phyloP scores from a whole-genome alignment of 495 filamentous ascomycete species.

The Penicillium lagena region DNA sequence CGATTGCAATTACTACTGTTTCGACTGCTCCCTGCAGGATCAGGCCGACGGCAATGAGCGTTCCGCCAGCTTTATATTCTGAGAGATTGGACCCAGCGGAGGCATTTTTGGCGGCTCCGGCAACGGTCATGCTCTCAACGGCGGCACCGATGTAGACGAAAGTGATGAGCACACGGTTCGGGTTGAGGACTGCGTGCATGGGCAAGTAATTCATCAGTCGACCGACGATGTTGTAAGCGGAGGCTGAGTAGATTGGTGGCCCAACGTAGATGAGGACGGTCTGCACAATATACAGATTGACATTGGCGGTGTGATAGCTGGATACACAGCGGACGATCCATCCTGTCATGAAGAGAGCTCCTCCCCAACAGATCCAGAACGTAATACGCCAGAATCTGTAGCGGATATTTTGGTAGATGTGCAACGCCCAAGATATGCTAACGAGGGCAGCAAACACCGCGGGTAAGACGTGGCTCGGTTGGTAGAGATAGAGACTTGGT shows the following conservation, averaged over 20 bases:
- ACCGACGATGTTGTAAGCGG: slow-evolving; percentile 52
- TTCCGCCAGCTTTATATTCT: slow-evolving; percentile 18
- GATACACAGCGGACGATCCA: slow-evolving; percentile 36
- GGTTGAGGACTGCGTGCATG: slow-evolving; percentile 35
- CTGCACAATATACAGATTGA: slow-evolving; percentile 45
- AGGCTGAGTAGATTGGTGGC: slow-evolving; percentile 49
- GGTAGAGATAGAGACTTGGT: slow-evolving; percentile 21
- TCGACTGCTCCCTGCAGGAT: slow-evolving; percentile 32
- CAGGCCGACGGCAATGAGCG: slow-evolving; percentile 26
- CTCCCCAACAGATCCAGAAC: slow-evolving; percentile 38
- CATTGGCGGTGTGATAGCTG: slow-evolving; percentile 24
- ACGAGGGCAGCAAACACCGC: slow-evolving; percentile 31
- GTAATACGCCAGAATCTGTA: slow-evolving; percentile 38
- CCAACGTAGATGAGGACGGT: slow-evolving; percentile 45
- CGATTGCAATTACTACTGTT: slow-evolving; percentile 21
- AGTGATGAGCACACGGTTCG: slow-evolving; percentile 25
- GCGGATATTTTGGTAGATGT: slow-evolving; percentile 34
- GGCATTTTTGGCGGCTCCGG: slow-evolving; percentile 32
- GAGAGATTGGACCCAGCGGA: slow-evolving; percentile 10
- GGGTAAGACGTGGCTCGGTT: slow-evolving; percentile 33
- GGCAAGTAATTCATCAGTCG: slow-evolving; percentile 44
- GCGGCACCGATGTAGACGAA: slow-evolving; percentile 30
- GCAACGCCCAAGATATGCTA: slow-evolving; percentile 23
- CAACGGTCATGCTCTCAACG: slow-evolving; percentile 29
- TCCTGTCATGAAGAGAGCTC: slow-evolving; percentile 32